Percentiles rank a stretch among this genome's conserved stretches.
Conservation (phyloP, 257 asterid genomes). For the Solanum dulcamara region DNA sequence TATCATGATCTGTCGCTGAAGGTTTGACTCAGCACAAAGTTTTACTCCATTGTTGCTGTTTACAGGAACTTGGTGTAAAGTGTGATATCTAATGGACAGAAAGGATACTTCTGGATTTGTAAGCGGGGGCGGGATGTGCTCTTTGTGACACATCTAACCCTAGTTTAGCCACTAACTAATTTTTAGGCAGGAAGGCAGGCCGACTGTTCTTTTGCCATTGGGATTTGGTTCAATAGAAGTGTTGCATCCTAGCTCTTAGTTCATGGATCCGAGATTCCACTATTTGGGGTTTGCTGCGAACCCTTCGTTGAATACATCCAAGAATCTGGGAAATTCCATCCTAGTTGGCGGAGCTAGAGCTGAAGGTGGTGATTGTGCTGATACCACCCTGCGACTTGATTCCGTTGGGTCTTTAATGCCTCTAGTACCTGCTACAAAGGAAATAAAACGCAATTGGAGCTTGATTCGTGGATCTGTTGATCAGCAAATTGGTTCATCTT, state of each 20-base stretch:
- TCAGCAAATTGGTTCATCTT: conserved; percentile 27
- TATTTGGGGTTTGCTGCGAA: conserved; percentile 56
- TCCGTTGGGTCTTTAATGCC: conserved; percentile 36
- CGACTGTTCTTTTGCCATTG: conserved; percentile 43
- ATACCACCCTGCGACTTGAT: conserved; percentile 66
- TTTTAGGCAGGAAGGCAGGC: conserved; percentile 65
- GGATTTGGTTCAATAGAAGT: conserved; percentile 32
- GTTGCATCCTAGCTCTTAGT: conserved; percentile 22
- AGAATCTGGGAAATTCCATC: conserved; percentile 48
- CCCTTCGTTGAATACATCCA: conserved; percentile 43
- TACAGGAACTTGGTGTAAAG: not conserved
- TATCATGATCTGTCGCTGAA: conserved; percentile 1
- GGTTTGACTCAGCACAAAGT: conserved; percentile 11
- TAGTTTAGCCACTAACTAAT: conserved; percentile 30
- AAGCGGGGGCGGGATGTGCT: conserved; percentile 77
- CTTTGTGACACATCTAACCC: conserved; percentile 55
- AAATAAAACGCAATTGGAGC: conserved; percentile 64
- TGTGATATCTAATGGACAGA: conserved; percentile 53
- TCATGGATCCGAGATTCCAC: conserved; percentile 69
- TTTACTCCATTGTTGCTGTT: conserved; percentile 19
- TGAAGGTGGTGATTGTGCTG: conserved; percentile 32
- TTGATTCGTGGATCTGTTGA: conserved; percentile 24
- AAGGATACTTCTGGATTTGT: conserved; percentile 94
- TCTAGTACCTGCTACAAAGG: conserved; percentile 29
- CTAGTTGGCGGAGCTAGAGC: conserved; percentile 35